phyloP scores from a whole-genome alignment of 768 basidiomycete species.

The Tricholoma terreum region DNA sequence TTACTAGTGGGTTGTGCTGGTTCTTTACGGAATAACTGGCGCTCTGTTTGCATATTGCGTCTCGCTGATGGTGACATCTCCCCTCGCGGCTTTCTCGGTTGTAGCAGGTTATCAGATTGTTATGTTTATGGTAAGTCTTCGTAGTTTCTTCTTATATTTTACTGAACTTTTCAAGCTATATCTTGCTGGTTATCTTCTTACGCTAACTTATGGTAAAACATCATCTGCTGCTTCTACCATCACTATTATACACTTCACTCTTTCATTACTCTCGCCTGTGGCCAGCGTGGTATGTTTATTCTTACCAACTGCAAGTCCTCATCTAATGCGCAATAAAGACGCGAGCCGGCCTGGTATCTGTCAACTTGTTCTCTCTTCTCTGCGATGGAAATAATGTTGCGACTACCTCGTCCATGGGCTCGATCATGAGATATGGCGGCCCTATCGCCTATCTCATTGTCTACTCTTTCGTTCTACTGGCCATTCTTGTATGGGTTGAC shows the following conservation, averaged over 20 bases:
- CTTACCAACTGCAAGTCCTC: not conserved
- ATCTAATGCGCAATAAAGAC: constrained; percentile 35
- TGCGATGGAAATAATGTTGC: constrained; percentile 55
- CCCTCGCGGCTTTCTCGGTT: constrained; percentile 70
- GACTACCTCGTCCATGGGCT: constrained; percentile 44
- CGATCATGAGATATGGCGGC: constrained; percentile 63
- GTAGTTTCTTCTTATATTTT: not conserved
- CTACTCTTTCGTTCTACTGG: constrained; percentile 56
- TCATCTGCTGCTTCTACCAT: constrained; percentile 52
- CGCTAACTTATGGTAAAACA: constrained; percentile 68
- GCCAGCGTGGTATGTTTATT: constrained; percentile 55
- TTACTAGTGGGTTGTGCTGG: constrained; percentile 63
- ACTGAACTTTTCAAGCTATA: constrained; percentile 44
- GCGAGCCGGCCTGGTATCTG: constrained; percentile 69
- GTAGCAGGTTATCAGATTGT: constrained; percentile 73
- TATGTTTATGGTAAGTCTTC: constrained; percentile 59
- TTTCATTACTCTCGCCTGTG: constrained; percentile 67
- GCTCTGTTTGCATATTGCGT: constrained; percentile 68
- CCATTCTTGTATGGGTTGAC: constrained; percentile 66
- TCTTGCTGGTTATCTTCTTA: constrained; percentile 64
- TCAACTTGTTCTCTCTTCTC: constrained; percentile 73
- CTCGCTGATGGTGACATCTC: constrained; percentile 58
- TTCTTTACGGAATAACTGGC: constrained; percentile 66
- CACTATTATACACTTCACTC: constrained; percentile 65
- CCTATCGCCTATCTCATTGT: constrained; percentile 73